These are phyloP conservation scores for Echinosophora koreensis DNA, from an alignment of 306 rosid genomes.

Conservation along the genomic window DNA sequence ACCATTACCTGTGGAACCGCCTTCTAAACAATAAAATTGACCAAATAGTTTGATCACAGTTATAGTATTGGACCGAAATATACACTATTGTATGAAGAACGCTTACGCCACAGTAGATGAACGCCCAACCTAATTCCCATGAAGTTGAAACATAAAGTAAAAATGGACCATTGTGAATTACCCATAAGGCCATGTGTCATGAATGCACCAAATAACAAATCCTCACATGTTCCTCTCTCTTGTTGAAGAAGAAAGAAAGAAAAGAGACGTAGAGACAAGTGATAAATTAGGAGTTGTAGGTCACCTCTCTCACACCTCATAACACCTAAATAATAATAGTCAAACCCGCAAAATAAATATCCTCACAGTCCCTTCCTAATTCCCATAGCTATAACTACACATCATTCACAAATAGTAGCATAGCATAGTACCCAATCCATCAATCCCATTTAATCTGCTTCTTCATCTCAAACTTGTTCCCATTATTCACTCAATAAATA, in stretches of 20 bases:
- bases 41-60: neutral
- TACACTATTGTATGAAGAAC: neutral
- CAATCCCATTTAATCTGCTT: neutral
- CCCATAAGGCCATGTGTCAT: constrained; percentile 56
- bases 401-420: neutral
- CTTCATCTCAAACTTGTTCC: neutral
- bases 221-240: constrained; percentile 40
- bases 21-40: neutral
- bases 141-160: constrained; percentile 8
- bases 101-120: constrained; percentile 54
- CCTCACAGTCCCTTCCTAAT: constrained; percentile 3
- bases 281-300: constrained; percentile 74
- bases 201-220: constrained; percentile 16
- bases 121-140: constrained; percentile 73
- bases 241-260: neutral
- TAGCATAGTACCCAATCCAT: too few species aligned
- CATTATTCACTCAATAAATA: neutral
- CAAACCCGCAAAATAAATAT: constrained; percentile 45
- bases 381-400: neutral
- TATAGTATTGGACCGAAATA: constrained; percentile 32
- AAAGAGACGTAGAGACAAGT: constrained; percentile 44
- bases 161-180: neutral
- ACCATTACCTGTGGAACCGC: neutral
- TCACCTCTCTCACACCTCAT: constrained; percentile 71
- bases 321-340: constrained; percentile 37